Evolutionary conservation across 148 eudicot genomes (phyloP), one percentile per base, ranked within the genome.

Genomic region (Spergularia bocconei): DNA sequence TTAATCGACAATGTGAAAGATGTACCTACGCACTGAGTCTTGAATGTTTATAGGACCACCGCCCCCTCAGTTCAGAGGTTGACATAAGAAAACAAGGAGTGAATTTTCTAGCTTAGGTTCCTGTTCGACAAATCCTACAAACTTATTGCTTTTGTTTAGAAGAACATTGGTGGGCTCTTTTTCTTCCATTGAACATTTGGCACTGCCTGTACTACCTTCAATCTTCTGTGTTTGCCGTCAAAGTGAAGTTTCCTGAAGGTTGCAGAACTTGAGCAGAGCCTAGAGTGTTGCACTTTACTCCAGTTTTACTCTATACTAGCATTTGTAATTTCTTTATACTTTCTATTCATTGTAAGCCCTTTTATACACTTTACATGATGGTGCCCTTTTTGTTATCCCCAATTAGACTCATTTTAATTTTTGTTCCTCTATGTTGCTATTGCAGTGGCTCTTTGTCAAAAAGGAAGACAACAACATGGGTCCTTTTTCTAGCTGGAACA

Each of bases 391-490:
- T 47, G 57, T 57, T 57, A 39, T 21, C 48, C 25, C 68, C 15
- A 14, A 62, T 25, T 36, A 21, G 74, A 38, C 38, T 20, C 13
- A 13, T 69, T 50, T 55, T 48, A 47, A 51, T 64, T 57, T 66
- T 63, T 63, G 72, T n/a, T 77, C 70, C 64, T 63, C 63, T 70
- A 64, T 56, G 67, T 74, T 75, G 72, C 72, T 84, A 72, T 80
- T 85, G 83, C 86, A 96, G 99, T 92, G 99, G 99, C 94, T 92
- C 74, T 85, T 86, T 79, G 84, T 85, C 61, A 85, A 89, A 63
- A 92, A 89, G 81, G 93, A 91, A 62, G 93, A 96, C 70, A 84
- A 73, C 75, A 93, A 92, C 78, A 74, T 82, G 75, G 93, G 91
- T 51, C 88, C 92, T 44, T 85, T 89, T 82, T 84, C 97, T 78